These are phyloP conservation scores for Fusarium acutatum DNA, from an alignment of 2,329 filamentous ascomycete genomes.

Conservation along the genomic window DNA sequence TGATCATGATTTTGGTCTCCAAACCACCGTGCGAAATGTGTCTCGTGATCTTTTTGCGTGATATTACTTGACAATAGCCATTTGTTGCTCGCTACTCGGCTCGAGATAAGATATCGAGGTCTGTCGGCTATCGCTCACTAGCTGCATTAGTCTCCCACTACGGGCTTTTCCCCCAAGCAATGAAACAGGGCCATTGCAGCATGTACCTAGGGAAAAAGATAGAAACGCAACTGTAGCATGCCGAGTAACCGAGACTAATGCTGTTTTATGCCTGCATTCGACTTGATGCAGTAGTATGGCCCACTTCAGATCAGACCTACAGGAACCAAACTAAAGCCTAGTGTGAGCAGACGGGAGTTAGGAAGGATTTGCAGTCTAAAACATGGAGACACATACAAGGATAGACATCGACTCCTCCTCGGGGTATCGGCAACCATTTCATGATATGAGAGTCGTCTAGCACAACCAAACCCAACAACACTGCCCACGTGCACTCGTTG, in stretches of 20 bases:
- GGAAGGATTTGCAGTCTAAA: rapidly evolving
- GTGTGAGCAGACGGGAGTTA: neutral
- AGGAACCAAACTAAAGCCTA: rapidly evolving
- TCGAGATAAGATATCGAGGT: neutral
- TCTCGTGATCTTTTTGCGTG: neutral
- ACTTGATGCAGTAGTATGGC: neutral
- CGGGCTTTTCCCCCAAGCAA: neutral
- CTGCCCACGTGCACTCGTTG: neutral
- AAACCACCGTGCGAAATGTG: too few relatives aligned
- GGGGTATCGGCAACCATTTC: neutral
- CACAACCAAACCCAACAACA: neutral
- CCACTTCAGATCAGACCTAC: neutral
- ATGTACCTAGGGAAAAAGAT: rapidly evolving
- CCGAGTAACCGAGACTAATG: neutral
- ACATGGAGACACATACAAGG: neutral
- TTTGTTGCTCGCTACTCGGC: neutral
- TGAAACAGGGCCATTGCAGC: neutral
- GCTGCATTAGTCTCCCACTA: neutral
- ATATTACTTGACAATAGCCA: rapidly evolving
- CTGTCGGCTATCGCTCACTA: neutral
- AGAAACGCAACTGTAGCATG: neutral
- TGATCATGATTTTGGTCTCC: too few relatives aligned
- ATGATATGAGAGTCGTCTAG: rapidly evolving
- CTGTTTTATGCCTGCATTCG: neutral
- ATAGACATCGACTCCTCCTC: too few relatives aligned